phyloP scores from a whole-genome alignment of 2,329 filamentous ascomycete species.

The Xylaria sp. region DNA sequence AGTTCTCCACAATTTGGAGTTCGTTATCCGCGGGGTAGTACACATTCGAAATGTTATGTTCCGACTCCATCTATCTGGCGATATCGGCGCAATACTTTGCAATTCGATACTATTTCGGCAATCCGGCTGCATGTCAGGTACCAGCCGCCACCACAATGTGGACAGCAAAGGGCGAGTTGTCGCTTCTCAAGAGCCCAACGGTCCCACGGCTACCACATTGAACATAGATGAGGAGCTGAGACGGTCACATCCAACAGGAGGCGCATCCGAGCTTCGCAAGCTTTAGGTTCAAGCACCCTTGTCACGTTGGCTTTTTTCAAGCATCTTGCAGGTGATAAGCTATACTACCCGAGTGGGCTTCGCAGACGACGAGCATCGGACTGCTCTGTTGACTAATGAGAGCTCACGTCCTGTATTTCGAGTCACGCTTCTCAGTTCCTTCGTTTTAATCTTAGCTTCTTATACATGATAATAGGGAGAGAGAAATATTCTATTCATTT shows the following conservation, averaged over 20 bases:
- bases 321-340: slow-evolving; percentile 5
- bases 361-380: neutral
- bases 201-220: slow-evolving; percentile 22
- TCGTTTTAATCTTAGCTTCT: neutral
- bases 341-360: neutral
- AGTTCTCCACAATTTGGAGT: slow-evolving; percentile 19
- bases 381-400: slow-evolving; percentile 5
- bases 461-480: neutral
- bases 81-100: slow-evolving; percentile 36
- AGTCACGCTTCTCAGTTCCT: neutral
- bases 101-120: slow-evolving; percentile 25
- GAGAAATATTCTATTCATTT: neutral
- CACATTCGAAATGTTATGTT: slow-evolving; percentile 17
- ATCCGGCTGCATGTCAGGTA: slow-evolving; percentile 23
- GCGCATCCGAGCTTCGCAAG: slow-evolving; percentile 27
- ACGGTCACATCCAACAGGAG: slow-evolving; percentile 8
- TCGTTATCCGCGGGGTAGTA: slow-evolving; percentile 27
- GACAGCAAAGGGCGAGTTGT: neutral
- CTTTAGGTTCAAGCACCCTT: slow-evolving; percentile 19
- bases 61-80: slow-evolving; percentile 13
- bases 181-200: slow-evolving; percentile 33
- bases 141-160: neutral
- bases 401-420: neutral
- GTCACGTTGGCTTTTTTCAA: neutral
- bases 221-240: neutral